Percentiles rank a stretch among this genome's conserved stretches.
phyloP scores from a whole-genome alignment of 1,139 yeast species.

The Saccharomyces hybrid region DNA sequence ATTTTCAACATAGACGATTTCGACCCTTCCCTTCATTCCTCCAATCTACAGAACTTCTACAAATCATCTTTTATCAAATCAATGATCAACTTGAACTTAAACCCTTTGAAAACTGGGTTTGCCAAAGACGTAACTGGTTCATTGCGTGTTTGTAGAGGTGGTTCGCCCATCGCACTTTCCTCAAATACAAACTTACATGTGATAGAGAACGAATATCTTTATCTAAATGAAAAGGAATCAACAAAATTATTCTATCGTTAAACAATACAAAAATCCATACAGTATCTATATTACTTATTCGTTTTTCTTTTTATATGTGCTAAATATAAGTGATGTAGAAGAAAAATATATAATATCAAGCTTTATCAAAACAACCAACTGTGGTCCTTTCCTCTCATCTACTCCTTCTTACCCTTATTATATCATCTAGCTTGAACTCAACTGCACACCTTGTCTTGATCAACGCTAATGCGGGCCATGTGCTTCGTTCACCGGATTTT shows the following conservation, averaged over 20 bases:
- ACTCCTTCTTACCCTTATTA: slow-evolving; percentile 34
- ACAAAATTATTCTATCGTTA: slow-evolving; percentile 37
- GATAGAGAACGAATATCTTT: slow-evolving; percentile 58
- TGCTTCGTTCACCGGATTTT: slow-evolving; percentile 81
- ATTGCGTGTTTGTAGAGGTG: slow-evolving; percentile 51
- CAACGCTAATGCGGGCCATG: slow-evolving; percentile 87
- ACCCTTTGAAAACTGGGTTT: slow-evolving; percentile 70
- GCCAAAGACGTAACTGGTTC: slow-evolving; percentile 81
- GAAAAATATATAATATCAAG: too few relatives aligned
- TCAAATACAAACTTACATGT: slow-evolving; percentile 30
- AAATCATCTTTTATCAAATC: slow-evolving; percentile 22
- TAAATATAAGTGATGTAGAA: neutral
- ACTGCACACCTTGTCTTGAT: slow-evolving; percentile 85
- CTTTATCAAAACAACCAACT: neutral
- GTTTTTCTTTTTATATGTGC: neutral
- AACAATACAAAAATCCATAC: slow-evolving; percentile 2
- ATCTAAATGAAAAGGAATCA: slow-evolving; percentile 50
- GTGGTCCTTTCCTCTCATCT: slow-evolving; percentile 18
- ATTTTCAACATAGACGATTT: slow-evolving; percentile 11
- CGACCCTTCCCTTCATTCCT: slow-evolving; percentile 5
- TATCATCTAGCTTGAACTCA: slow-evolving; percentile 79
- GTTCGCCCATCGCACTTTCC: slow-evolving; percentile 30
- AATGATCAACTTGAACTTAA: slow-evolving; percentile 38
- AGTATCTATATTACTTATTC: neutral
- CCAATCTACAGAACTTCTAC: slow-evolving; percentile 19